These are phyloP conservation scores for Aspergillus bertholletiae DNA, from an alignment of 495 filamentous ascomycete genomes.

Conservation along the genomic window DNA sequence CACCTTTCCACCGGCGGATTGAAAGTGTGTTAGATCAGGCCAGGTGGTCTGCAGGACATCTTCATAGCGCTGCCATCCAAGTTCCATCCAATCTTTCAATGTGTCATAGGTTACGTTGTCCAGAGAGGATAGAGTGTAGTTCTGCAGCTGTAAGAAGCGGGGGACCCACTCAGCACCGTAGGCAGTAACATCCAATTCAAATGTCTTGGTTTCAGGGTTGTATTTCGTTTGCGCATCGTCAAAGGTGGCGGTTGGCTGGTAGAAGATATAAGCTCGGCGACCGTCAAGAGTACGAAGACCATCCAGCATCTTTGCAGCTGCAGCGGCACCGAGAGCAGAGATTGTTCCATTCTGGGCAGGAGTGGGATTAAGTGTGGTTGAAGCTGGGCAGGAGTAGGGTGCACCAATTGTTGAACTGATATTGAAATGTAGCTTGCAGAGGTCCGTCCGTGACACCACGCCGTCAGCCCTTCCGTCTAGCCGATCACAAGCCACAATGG, in stretches of 20 bases:
- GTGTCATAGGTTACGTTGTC: constrained; percentile 47
- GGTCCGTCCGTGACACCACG: constrained; percentile 45
- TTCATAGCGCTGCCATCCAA: constrained; percentile 12
- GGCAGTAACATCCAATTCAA: constrained; percentile 29
- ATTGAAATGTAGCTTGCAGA: constrained; percentile 42
- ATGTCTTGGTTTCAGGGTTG: constrained; percentile 33
- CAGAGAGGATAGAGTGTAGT: constrained; percentile 27
- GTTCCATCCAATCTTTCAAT: constrained; percentile 42
- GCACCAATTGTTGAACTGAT: constrained; percentile 35
- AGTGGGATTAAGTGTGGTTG: constrained; percentile 5
- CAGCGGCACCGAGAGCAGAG: constrained; percentile 31
- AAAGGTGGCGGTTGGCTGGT: constrained; percentile 37
- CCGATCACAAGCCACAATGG: constrained; percentile 49
- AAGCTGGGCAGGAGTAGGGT: constrained; percentile 43
- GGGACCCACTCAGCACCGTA: constrained; percentile 33
- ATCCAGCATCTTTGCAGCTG: constrained; percentile 36
- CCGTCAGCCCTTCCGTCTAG: constrained; percentile 48
- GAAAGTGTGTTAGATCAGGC: constrained; percentile 45
- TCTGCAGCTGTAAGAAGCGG: constrained; percentile 12
- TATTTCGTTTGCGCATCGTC: constrained; percentile 41
- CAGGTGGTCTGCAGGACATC: constrained; percentile 29
- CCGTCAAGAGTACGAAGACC: constrained; percentile 44
- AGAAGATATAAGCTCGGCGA: constrained; percentile 43
- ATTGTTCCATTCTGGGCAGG: constrained; percentile 47
- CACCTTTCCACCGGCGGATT: constrained; percentile 47